Percentiles rank a stretch among this genome's conserved stretches.
phyloP scores from a whole-genome alignment of 768 basidiomycete species.

The Amanita pallidorosea region DNA sequence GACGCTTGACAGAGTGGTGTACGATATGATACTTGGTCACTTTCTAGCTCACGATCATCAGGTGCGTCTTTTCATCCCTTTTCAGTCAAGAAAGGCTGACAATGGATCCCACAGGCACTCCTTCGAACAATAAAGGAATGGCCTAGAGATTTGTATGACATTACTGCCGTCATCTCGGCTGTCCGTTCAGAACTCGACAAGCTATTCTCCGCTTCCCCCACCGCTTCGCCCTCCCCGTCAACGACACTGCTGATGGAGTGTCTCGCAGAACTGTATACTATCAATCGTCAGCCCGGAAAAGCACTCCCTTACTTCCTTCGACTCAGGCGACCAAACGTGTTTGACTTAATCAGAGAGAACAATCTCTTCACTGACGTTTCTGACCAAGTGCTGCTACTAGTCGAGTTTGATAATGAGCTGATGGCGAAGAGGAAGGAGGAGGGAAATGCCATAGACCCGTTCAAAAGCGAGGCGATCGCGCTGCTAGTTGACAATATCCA shows the following conservation, averaged over 20 bases:
- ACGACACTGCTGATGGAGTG: constrained; percentile 78
- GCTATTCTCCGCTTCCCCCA: constrained; percentile 33
- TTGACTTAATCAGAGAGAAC: constrained; percentile 87
- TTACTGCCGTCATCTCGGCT: constrained; percentile 79
- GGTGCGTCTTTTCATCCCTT: constrained; percentile 25
- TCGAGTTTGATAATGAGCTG: constrained; percentile 91
- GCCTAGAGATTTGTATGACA: constrained; percentile 88
- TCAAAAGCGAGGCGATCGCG: constrained; percentile 69
- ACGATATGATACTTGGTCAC: constrained; percentile 91
- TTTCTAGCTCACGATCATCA: constrained; percentile 69
- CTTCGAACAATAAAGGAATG: constrained; percentile 75
- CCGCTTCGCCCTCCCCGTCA: constrained; percentile 30
- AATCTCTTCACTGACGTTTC: constrained; percentile 93
- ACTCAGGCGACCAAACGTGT: constrained; percentile 79
- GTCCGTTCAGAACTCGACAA: constrained; percentile 75
- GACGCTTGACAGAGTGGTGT: constrained; percentile 72
- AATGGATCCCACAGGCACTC: constrained; percentile 40
- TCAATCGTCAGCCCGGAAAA: constrained; percentile 88
- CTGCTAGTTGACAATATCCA: constrained; percentile 90
- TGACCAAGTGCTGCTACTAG: constrained; percentile 84
- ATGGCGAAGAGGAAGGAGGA: constrained; percentile 44
- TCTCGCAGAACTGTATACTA: constrained; percentile 82
- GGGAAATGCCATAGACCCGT: constrained; percentile 25
- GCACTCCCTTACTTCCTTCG: constrained; percentile 86
- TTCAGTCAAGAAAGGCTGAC: background rate